phyloP scores from a whole-genome alignment of 495 filamentous ascomycete species.

The Podospora comata region DNA sequence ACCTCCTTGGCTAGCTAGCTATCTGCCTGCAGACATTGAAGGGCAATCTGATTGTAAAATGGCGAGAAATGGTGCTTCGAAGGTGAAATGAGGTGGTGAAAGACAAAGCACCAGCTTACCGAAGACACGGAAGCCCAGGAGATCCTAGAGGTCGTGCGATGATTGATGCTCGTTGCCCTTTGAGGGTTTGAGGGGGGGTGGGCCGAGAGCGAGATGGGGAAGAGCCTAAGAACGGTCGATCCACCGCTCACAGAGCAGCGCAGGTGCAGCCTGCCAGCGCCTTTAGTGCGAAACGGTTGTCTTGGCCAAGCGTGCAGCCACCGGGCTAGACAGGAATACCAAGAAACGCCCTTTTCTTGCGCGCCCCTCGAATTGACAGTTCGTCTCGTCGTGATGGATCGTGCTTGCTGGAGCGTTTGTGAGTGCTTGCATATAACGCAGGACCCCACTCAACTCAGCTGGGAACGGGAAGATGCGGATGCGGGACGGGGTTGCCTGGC shows the following conservation, averaged over 20 bases:
- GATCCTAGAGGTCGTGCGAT: neutral
- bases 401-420: neutral
- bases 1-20: neutral
- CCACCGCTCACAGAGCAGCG: neutral
- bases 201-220: neutral
- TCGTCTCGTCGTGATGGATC: neutral
- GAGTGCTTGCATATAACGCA: neutral
- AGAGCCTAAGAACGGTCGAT: neutral
- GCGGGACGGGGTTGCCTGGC: neutral
- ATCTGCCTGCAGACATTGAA: conserved; percentile 6
- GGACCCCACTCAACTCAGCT: neutral
- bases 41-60: neutral
- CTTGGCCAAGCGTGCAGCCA: neutral
- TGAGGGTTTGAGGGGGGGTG: neutral
- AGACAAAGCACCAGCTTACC: neutral
- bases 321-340: neutral
- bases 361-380: conserved; percentile 5
- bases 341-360: conserved; percentile 2
- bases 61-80: neutral
- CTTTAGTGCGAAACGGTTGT: conserved; percentile 13
- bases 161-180: neutral
- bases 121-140: neutral
- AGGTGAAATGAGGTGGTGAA: neutral
- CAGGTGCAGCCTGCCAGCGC: conserved; percentile 10
- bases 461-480: neutral